Percentiles rank a stretch among this genome's conserved stretches.
Conservation (phyloP, 2,329 filamentous ascomycete species). For the Aplosporella prunicola region DNA sequence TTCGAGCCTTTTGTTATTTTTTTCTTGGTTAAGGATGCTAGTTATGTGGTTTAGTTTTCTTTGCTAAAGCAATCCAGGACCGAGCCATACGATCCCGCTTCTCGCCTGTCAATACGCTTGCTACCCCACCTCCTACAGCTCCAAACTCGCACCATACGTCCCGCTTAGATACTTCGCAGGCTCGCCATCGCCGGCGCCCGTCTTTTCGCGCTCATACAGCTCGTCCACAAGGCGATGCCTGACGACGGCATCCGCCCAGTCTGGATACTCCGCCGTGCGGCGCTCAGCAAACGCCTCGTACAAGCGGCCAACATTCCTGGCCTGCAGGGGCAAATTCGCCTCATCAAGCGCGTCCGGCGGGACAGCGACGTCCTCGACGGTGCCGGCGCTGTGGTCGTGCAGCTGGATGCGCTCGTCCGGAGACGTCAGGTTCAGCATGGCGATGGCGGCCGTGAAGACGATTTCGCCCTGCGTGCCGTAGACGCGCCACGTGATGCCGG, state of each 20-base stretch:
- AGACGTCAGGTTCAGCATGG: conserved; percentile 18
- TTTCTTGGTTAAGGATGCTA: too few species aligned
- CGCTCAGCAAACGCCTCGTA: conserved; percentile 47
- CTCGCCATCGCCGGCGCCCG: conserved; percentile 12
- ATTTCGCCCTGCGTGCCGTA: conserved; percentile 38
- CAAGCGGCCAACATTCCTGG: conserved; percentile 40
- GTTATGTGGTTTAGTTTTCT: too few species aligned
- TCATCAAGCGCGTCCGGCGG: conserved; percentile 27
- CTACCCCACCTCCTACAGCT: conserved; percentile 6
- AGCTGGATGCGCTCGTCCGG: conserved; percentile 40
- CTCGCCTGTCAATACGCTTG: too few species aligned
- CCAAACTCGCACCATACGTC: conserved; percentile 9
- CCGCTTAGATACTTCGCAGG: conserved; percentile 4
- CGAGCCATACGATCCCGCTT: too few species aligned
- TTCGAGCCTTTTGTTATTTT: too few species aligned
- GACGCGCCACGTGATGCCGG: conserved; percentile 42
- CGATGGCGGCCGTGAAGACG: conserved; percentile 27
- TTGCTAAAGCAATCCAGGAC: too few species aligned
- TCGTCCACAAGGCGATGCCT: conserved; percentile 29
- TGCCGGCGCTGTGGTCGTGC: conserved; percentile 40
- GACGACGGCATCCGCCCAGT: conserved; percentile 27
- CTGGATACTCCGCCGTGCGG: conserved; percentile 19
- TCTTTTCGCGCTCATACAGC: conserved; percentile 24
- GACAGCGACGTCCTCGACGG: conserved; percentile 36
- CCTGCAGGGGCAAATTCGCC: conserved; percentile 32